phyloP scores from a whole-genome alignment of 345 rosid species.

The Populus deltoides region DNA sequence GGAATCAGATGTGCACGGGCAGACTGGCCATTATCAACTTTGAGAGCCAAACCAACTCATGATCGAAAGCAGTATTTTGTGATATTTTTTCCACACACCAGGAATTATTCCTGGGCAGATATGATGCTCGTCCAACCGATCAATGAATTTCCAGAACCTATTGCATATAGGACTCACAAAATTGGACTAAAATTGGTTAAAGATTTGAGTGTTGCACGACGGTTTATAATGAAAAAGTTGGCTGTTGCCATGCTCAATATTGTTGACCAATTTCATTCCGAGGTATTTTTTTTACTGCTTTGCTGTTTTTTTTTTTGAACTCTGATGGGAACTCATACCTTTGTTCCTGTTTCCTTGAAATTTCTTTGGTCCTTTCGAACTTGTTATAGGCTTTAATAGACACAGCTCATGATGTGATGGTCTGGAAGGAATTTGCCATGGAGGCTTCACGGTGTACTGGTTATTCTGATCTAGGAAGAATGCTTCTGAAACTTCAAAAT shows the following conservation, averaged over 20 bases:
- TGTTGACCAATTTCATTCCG: slow-evolving; percentile 74
- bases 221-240: slow-evolving; percentile 79
- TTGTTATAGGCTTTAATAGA: slow-evolving; percentile 70
- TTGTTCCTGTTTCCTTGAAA: slow-evolving; percentile 12
- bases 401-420: slow-evolving; percentile 59
- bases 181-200: slow-evolving; percentile 78
- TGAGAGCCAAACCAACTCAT: slow-evolving; percentile 93
- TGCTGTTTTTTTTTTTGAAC: not conserved
- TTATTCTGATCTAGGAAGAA: slow-evolving; percentile 79
- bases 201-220: slow-evolving; percentile 75
- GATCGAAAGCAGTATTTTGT: slow-evolving; percentile 90
- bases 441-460: slow-evolving; percentile 74
- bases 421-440: slow-evolving; percentile 95
- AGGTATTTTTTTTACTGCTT: slow-evolving; percentile 40
- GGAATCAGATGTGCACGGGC: slow-evolving; percentile 93
- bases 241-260: slow-evolving; percentile 85
- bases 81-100: slow-evolving; percentile 84
- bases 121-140: slow-evolving; percentile 76
- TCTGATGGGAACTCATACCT: not conserved
- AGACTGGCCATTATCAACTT: slow-evolving; percentile 90
- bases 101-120: slow-evolving; percentile 99
- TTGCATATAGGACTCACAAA: slow-evolving; percentile 71
- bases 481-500: slow-evolving; percentile 83
- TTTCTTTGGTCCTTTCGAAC: slow-evolving; percentile 13
- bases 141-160: slow-evolving; percentile 80